A percentile compares a stretch with the other conserved stretches of the same genome.
phyloP scores from a whole-genome alignment of 2,329 filamentous ascomycete species.

The Fusarium xyrophilum region DNA sequence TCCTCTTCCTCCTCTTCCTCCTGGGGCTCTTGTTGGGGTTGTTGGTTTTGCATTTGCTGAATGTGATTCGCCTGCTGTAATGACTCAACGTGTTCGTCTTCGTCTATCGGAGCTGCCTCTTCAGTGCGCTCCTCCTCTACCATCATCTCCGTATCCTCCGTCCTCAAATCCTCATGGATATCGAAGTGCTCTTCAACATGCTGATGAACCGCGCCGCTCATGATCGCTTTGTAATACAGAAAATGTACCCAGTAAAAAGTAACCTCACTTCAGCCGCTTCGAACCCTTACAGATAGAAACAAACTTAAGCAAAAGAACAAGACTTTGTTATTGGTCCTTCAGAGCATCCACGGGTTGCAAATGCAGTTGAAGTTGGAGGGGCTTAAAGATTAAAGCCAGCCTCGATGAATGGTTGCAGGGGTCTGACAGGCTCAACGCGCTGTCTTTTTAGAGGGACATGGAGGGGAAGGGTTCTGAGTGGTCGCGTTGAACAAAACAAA shows the following conservation, averaged over 20 bases:
- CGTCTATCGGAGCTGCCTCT: constrained; percentile 33
- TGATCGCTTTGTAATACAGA: constrained; percentile 19
- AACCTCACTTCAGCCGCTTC: neutral
- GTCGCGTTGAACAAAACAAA: constrained; percentile 47
- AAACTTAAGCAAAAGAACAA: constrained; percentile 8
- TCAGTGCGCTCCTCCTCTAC: constrained; percentile 49
- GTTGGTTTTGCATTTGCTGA: constrained; percentile 26
- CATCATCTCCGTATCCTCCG: constrained; percentile 60
- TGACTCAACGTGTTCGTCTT: constrained; percentile 39
- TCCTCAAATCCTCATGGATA: constrained; percentile 59
- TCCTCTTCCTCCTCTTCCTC: constrained; percentile 51
- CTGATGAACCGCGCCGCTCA: constrained; percentile 37
- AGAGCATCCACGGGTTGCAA: constrained; percentile 9
- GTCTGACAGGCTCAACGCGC: constrained; percentile 29
- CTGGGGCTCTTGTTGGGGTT: constrained; percentile 32
- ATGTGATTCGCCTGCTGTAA: constrained; percentile 30
- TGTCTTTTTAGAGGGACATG: constrained; percentile 37
- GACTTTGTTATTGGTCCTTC: neutral
- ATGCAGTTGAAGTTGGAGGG: constrained; percentile 33
- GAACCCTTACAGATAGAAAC: neutral
- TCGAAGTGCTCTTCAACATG: constrained; percentile 51
- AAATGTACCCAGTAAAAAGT: neutral
- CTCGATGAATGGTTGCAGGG: constrained; percentile 34
- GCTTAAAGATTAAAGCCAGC: constrained; percentile 19
- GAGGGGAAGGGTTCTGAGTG: constrained; percentile 34